Evolutionary conservation across 2,329 filamentous ascomycete genomes (phyloP).

Genomic region (Epichloe elymi): DNA sequence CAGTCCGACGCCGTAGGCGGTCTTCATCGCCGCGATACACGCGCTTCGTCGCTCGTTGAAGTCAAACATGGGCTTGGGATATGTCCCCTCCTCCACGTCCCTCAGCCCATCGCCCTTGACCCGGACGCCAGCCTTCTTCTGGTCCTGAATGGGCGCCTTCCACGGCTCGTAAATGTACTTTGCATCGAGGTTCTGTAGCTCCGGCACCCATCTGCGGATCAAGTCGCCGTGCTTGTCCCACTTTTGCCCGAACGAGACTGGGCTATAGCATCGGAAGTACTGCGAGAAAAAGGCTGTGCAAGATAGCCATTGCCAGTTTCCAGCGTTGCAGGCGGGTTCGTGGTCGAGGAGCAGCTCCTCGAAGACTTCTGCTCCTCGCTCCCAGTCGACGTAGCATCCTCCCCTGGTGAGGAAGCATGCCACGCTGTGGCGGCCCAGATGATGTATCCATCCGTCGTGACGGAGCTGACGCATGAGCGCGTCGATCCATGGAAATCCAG

Average conservation of each 20-base stretch:
- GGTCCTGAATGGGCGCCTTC: conserved; percentile 55
- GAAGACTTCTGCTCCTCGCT: conserved; percentile 66
- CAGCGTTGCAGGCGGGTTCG: conserved; percentile 58
- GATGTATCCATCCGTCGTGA: conserved; percentile 66
- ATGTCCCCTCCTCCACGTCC: conserved; percentile 33
- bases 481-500: conserved; percentile 72
- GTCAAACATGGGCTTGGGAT: conserved; percentile 69
- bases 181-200: conserved; percentile 45
- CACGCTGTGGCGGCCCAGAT: conserved; percentile 63
- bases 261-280: conserved; percentile 58
- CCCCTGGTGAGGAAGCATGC: conserved; percentile 71
- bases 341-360: conserved; percentile 66
- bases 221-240: conserved; percentile 59
- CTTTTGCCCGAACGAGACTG: conserved; percentile 59
- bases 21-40: conserved; percentile 57
- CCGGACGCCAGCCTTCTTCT: conserved; percentile 53
- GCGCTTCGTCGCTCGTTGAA: conserved; percentile 48
- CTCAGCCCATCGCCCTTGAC: conserved; percentile 40
- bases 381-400: conserved; percentile 68
- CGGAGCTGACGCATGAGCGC: conserved; percentile 65
- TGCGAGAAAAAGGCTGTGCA: conserved; percentile 65
- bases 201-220: conserved; percentile 53
- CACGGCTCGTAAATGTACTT: conserved; percentile 73
- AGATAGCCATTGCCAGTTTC: conserved; percentile 68
- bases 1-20: conserved; percentile 51